These are phyloP conservation scores for Pseudocercospora musae DNA, from an alignment of 2,329 filamentous ascomycete genomes.

Conservation along the genomic window DNA sequence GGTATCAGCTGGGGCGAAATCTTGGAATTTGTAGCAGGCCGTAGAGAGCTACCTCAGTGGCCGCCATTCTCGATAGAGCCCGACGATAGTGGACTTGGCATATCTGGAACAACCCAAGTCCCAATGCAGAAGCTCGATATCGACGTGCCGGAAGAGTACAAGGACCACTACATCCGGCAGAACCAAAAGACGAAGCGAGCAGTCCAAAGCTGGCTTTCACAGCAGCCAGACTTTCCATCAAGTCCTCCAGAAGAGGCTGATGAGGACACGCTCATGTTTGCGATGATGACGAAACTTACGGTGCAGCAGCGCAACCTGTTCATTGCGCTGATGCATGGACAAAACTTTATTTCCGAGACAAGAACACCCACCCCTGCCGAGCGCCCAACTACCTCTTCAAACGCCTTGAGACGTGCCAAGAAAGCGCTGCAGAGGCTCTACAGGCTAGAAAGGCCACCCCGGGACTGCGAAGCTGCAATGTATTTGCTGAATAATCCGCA, in stretches of 20 bases:
- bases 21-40: conserved; percentile 84
- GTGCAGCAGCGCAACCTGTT: conserved; percentile 74
- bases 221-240: conserved; percentile 69
- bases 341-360: conserved; percentile 48
- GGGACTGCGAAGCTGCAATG: conserved; percentile 81
- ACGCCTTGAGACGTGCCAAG: conserved; percentile 71
- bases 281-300: conserved; percentile 83
- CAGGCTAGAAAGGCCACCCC: conserved; percentile 66
- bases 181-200: conserved; percentile 89
- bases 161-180: conserved; percentile 87
- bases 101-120: conserved; percentile 51
- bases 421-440: conserved; percentile 82
- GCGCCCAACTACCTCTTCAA: conserved; percentile 45
- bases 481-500: conserved; percentile 79
- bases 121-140: conserved; percentile 81
- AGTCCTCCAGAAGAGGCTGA: conserved; percentile 85
- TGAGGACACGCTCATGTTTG: conserved; percentile 89
- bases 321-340: conserved; percentile 69
- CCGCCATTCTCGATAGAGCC: conserved; percentile 74
- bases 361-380: conserved; percentile 65
- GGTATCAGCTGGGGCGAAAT: conserved; percentile 95
- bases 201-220: conserved; percentile 85
- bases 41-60: conserved; percentile 81
- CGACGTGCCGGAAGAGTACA: conserved; percentile 89
- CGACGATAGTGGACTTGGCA: conserved; percentile 55